Evolutionary conservation across 805 yeast species (phyloP).

Genomic region (Saccharomycodes ludwigii): DNA sequence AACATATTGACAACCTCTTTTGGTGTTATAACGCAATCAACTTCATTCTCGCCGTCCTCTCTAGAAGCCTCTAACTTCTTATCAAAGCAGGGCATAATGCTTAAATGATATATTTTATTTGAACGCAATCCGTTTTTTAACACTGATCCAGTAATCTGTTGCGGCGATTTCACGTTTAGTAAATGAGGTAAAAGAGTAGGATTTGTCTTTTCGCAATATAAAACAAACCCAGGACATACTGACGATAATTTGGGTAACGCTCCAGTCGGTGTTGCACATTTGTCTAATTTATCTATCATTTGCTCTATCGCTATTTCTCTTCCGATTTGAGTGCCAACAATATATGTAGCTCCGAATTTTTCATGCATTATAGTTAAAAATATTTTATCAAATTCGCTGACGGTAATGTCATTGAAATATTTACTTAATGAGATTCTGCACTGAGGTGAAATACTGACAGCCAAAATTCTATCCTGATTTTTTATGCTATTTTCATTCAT

Average conservation of each 20-base stretch:
- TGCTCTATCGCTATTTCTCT: slow-evolving; percentile 50
- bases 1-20: slow-evolving; percentile 69
- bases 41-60: slow-evolving; percentile 58
- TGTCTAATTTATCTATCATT: slow-evolving; percentile 29
- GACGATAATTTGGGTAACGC: slow-evolving; percentile 49
- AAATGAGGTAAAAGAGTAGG: slow-evolving; percentile 65
- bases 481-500: slow-evolving; percentile 14
- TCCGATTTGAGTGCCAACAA: slow-evolving; percentile 80
- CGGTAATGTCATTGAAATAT: slow-evolving; percentile 37
- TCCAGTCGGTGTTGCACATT: slow-evolving; percentile 8
- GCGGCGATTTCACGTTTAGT: slow-evolving; percentile 76
- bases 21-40: slow-evolving; percentile 91
- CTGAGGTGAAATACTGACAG: slow-evolving; percentile 77
- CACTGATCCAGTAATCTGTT: slow-evolving; percentile 79
- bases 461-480: slow-evolving; percentile 34
- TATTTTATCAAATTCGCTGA: slow-evolving; percentile 48
- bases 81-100: slow-evolving; percentile 95
- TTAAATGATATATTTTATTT: slow-evolving; percentile 55
- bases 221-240: slow-evolving; percentile 92
- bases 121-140: slow-evolving; percentile 26
- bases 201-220: slow-evolving; percentile 92
- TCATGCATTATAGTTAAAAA: slow-evolving; percentile 35
- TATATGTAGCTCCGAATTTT: slow-evolving; percentile 53
- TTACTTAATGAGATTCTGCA: slow-evolving; percentile 70
- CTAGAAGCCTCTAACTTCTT: slow-evolving; percentile 92